Evolutionary conservation across 768 basidiomycete species (phyloP).

Genomic region (Imleria badia): DNA sequence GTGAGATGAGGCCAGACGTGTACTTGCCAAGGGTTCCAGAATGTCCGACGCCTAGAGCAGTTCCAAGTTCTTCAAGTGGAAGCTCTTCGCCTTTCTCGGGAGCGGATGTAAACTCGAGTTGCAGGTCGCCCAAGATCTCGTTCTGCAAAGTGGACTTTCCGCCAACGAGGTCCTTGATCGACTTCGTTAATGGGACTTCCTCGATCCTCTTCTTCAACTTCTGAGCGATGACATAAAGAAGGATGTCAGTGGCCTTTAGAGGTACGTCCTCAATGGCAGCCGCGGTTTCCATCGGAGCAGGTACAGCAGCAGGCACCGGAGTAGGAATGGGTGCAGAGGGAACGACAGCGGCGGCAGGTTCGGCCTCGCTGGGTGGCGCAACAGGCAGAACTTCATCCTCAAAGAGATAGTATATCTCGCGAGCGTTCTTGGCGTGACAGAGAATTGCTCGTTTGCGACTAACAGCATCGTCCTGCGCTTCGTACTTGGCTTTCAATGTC

Average conservation of each 20-base stretch:
- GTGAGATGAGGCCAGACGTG: slow-evolving; percentile 84
- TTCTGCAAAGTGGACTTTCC: slow-evolving; percentile 99
- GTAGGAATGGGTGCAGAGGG: slow-evolving; percentile 42
- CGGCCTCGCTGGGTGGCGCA: slow-evolving; percentile 27
- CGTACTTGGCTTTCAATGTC: slow-evolving; percentile 92
- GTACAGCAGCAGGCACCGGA: slow-evolving; percentile 41
- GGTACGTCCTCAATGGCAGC: slow-evolving; percentile 86
- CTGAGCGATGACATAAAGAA: slow-evolving; percentile 89
- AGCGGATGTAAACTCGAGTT: slow-evolving; percentile 90
- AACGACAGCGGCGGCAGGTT: slow-evolving; percentile 38
- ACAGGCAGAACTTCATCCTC: slow-evolving; percentile 69
- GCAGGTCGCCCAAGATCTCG: slow-evolving; percentile 95
- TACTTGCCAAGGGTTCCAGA: slow-evolving; percentile 91
- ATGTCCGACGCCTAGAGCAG: slow-evolving; percentile 78
- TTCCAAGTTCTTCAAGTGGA: slow-evolving; percentile 92
- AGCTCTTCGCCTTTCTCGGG: slow-evolving; percentile 99
- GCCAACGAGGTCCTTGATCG: slow-evolving; percentile 97
- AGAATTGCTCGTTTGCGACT: slow-evolving; percentile 77
- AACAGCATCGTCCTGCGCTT: slow-evolving; percentile 81
- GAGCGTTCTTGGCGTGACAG: slow-evolving; percentile 92
- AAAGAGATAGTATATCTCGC: slow-evolving; percentile 97
- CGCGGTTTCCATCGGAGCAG: slow-evolving; percentile 60
- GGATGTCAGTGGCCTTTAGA: slow-evolving; percentile 86
- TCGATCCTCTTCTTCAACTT: slow-evolving; percentile 95
- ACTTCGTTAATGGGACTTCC: slow-evolving; percentile 87